These are phyloP conservation scores for Calonectria ilicicola DNA, from an alignment of 2,329 filamentous ascomycete genomes.

Conservation along the genomic window DNA sequence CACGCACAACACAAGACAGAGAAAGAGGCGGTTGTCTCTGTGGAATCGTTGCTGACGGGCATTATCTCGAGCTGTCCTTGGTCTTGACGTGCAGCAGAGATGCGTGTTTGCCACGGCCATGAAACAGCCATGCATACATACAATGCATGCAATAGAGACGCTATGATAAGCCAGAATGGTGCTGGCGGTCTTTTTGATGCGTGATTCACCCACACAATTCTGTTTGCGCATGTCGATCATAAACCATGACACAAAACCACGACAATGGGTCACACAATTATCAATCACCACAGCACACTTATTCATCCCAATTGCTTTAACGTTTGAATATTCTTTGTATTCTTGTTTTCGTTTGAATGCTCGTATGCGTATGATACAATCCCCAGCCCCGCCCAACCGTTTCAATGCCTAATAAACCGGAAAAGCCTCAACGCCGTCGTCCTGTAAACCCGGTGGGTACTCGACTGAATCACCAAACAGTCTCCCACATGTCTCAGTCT, in stretches of 20 bases:
- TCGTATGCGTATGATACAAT: not conserved
- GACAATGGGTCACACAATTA: not conserved
- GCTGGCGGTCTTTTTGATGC: not conserved
- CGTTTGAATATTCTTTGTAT: constrained; percentile 4
- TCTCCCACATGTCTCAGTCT: constrained; percentile 1
- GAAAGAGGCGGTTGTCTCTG: not conserved
- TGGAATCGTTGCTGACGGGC: not conserved
- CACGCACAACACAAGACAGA: not conserved
- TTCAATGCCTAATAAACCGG: not conserved
- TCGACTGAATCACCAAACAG: constrained; percentile 8
- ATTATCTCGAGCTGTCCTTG: not conserved
- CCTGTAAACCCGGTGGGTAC: constrained; percentile 1
- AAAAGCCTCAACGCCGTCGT: constrained; percentile 2
- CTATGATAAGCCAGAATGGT: not conserved
- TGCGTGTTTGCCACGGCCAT: not conserved
- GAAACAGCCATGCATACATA: not conserved
- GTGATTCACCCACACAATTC: not conserved
- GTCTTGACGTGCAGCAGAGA: not conserved
- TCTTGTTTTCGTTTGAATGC: not conserved
- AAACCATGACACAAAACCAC: not conserved
- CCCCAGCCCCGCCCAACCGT: not conserved
- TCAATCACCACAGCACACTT: not conserved
- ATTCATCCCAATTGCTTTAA: not conserved
- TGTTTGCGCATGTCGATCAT: not conserved
- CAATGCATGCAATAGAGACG: not conserved